Base-by-base conservation (phyloP, 2,329 filamentous ascomycete species). In the Ramularia endophylla region DNA sequence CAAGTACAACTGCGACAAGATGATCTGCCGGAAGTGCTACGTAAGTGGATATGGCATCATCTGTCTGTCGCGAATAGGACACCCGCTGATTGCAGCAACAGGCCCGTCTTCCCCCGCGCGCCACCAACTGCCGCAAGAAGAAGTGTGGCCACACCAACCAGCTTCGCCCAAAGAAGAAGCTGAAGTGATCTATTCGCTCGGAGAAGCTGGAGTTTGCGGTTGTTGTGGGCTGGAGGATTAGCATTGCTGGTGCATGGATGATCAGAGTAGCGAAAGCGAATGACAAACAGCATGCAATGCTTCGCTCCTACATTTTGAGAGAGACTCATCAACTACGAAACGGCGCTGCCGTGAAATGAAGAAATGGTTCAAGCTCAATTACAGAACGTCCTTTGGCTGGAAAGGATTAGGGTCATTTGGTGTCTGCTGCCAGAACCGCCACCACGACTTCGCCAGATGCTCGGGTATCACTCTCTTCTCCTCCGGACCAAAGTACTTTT, bases 21-120 rank as follows among this genome's bases (percentile, higher is more conserved):
- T 90, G 85, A 95, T 97, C 75, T 97, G 92, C 87, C 90, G 92
- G 80, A 97, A 98, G 86, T 98, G 92, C 85, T 97, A 97, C 75
- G 87, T 92, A 83, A 63, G 85, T 82, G 44, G 34, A 12, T 37
- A 11, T 25, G 11, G 11, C 6, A 25, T 11, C 6, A 25, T 27
- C 31, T 42, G 33, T 32, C n/a, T n/a, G 19, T 16, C 15, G 4
- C 22, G 11, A 25, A 6, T 11, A 11, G 22, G 22, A 11, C 6
- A 25, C 22, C 11, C 22, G 22, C 22, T 25, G 22, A 25, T 11
- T 25, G 6, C 22, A 25, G 22, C 22, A 11, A 29, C 51, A 78
- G 72, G 78, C 79, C 56, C 89, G 90, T 72, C 88, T 97, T 55
- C 90, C 90, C 59, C 90, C 90, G 61, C 87, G 92, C 82, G 92